Evolutionary conservation across 306 rosid species (phyloP).

Genomic region (Parietaria judaica): DNA sequence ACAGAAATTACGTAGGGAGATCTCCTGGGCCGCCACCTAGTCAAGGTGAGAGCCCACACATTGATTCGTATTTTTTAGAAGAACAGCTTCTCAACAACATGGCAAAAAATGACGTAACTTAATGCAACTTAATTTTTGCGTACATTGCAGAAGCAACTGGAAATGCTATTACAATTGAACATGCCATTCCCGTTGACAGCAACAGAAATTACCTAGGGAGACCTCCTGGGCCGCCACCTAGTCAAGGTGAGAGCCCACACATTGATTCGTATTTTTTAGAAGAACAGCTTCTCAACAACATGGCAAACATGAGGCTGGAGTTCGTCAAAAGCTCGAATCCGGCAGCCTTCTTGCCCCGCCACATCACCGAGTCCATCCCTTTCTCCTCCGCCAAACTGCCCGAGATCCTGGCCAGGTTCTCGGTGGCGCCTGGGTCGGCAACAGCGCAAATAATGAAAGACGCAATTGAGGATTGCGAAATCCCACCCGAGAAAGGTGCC

Average conservation of each 20-base stretch:
- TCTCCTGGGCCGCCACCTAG: constrained; percentile 21
- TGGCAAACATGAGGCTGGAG: constrained; percentile 29
- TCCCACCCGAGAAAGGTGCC: constrained; percentile 30
- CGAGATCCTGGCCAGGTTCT: constrained; percentile 25
- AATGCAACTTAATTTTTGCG: no score
- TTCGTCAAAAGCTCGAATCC: constrained; percentile 31
- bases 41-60: constrained; percentile 38
- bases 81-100: no score
- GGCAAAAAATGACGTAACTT: no score
- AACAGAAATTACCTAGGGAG: no score
- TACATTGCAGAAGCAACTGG: no score
- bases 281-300: constrained; percentile 31
- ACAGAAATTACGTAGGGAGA: no score
- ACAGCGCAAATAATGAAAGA: constrained; percentile 34
- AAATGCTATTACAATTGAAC: no score
- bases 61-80: constrained; percentile 64
- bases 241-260: constrained; percentile 39
- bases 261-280: constrained; percentile 64
- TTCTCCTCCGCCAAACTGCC: constrained; percentile 50
- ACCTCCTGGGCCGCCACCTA: constrained; percentile 13
- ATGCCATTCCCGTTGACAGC: no score
- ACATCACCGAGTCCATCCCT: constrained; percentile 35
- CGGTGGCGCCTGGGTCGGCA: constrained; percentile 31
- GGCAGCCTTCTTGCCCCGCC: constrained; percentile 46
- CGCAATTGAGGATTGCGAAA: constrained; percentile 54